Base-by-base conservation (phyloP, 768 basidiomycete species). In the Mycena alexandri region DNA sequence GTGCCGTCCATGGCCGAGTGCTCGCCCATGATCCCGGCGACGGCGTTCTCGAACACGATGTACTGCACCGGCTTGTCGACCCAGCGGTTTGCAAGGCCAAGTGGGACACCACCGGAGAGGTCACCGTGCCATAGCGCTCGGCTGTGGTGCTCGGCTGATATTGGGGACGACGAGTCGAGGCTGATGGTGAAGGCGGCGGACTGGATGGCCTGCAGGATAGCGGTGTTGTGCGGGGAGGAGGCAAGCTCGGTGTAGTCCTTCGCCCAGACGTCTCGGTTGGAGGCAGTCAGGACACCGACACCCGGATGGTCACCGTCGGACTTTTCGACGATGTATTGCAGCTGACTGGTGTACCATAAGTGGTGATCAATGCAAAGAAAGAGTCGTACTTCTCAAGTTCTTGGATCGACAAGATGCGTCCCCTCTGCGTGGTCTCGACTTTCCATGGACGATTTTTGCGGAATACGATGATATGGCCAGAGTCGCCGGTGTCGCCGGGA, bases 1-100 rank as follows among this genome's bases (percentile, higher is more conserved):
- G 94, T 95, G 41, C 94, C 94, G 72, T 95, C 94, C 94, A 95
- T 95, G 65, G 93, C 83, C 19, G 92, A 93, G 76, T 95, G 96
- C 77, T 98, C 96, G 51, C 96, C 96, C 87, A 97, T 92, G 73
- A 98, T 79, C 6, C 95, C 96, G 1, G 94, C 91, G 54, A 87
- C 82, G 14, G 84, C 88, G 69, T 94, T 93, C 76, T 94, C 93
- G 73, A 89, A 94, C 7, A 98, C 87, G 64, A 98, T 87, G 75
- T 95, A 90, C 76, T 98, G 88, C 63, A 89, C 77, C 11, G 96
- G 96, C 79, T 98, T 98, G 80, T 98, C 96, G 52, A 95, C 89
- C 90, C 92, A 94, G 47, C 93, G 88, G 67, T 91, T 92, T 42
- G 86, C 85, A 21, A 94, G 83, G n/a, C 90, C 90, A 71, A 83